A percentile compares a stretch with the other conserved stretches of the same genome.
Conservation (phyloP, 768 basidiomycete species). For the Hortiboletus flavorubellus region DNA sequence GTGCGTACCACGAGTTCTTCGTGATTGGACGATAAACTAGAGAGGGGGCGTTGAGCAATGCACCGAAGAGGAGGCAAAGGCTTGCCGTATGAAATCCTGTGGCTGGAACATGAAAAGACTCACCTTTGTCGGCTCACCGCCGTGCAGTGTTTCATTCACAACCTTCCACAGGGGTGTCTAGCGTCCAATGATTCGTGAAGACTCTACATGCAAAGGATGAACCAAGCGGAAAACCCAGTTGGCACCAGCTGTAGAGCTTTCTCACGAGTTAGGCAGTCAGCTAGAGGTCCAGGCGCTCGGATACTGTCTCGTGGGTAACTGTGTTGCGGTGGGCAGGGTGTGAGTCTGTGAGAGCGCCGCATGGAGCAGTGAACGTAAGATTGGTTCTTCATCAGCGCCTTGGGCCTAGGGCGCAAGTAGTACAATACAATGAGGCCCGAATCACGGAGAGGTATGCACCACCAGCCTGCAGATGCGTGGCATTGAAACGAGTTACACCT, state of each 20-base stretch:
- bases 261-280: background rate
- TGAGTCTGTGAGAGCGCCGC: background rate
- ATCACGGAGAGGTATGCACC: background rate
- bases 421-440: background rate
- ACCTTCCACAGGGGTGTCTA: background rate
- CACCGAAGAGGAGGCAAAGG: background rate
- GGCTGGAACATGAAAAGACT: background rate
- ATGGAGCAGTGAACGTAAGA: background rate
- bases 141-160: background rate
- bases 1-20: too few relatives aligned
- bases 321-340: too few relatives aligned
- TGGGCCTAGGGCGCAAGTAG: background rate
- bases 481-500: background rate
- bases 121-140: background rate
- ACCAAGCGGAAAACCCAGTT: too few relatives aligned
- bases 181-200: background rate
- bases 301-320: background rate
- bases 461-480: background rate
- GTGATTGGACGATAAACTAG: background rate
- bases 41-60: background rate
- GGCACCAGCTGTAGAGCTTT: background rate
- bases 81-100: background rate
- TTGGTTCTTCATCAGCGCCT: background rate
- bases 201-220: background rate
- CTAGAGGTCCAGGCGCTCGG: background rate